These are phyloP conservation scores for Pseudonitzschia multiseries DNA, from an alignment of 108 stramenopile species.

Conservation along the genomic window DNA sequence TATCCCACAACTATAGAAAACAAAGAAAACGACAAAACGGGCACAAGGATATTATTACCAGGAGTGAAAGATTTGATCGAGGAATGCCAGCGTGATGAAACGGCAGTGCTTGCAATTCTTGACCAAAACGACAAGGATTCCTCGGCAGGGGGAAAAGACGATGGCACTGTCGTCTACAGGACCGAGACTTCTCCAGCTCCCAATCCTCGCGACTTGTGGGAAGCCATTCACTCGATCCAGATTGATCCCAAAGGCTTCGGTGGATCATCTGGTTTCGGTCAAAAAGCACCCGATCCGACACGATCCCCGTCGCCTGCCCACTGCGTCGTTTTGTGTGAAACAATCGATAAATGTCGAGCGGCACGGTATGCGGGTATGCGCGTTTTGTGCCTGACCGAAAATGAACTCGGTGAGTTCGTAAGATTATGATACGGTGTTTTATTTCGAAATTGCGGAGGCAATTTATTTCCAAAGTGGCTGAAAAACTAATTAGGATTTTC, in stretches of 20 bases:
- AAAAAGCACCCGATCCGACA: constrained; percentile 59
- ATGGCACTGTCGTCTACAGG: background rate
- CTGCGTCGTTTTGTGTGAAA: constrained; percentile 63
- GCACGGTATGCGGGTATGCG: constrained; percentile 65
- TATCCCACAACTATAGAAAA: constrained; percentile 3
- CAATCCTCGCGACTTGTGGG: constrained; percentile 62
- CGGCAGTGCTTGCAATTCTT: constrained; percentile 55
- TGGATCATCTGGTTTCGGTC: constrained; percentile 75
- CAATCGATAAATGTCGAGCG: constrained; percentile 48
- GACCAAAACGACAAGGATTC: constrained; percentile 20
- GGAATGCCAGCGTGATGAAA: constrained; percentile 66
- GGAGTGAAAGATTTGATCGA: constrained; percentile 54
- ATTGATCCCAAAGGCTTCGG: constrained; percentile 82
- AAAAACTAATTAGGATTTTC: background rate
- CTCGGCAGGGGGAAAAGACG: constrained; percentile 4
- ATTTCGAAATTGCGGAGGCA: background rate
- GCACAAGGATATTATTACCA: constrained; percentile 31
- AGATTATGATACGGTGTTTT: too few relatives aligned
- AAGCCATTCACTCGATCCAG: constrained; percentile 49
- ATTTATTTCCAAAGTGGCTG: background rate
- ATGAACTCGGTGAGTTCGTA: constrained; percentile 9
- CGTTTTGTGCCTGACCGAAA: constrained; percentile 60
- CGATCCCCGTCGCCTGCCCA: constrained; percentile 64
- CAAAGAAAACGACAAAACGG: constrained; percentile 13
- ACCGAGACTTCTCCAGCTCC: constrained; percentile 36